Percentiles rank a stretch among this genome's conserved stretches.
Evolutionary conservation across 2,329 filamentous ascomycete species (phyloP).

Genomic region (Stagonosporopsis rhizophila): DNA sequence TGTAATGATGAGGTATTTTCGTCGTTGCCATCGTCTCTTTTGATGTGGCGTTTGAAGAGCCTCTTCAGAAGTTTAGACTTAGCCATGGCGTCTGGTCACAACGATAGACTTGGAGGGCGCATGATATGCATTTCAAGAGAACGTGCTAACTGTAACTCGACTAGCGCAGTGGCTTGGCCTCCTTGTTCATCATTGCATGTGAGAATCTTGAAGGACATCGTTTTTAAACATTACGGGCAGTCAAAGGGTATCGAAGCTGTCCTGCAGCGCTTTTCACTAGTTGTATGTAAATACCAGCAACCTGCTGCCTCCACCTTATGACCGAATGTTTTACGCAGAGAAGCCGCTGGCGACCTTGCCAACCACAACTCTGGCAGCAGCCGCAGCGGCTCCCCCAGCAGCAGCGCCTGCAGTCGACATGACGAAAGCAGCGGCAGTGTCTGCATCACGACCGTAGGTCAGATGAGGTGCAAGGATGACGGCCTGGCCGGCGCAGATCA

Average conservation of each 20-base stretch:
- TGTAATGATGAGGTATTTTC: background rate
- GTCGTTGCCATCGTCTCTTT: background rate
- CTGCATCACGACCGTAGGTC: conserved; percentile 43
- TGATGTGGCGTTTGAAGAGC: background rate
- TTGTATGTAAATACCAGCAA: background rate
- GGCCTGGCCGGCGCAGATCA: conserved; percentile 43
- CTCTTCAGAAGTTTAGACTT: background rate
- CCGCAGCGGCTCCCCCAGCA: conserved; percentile 15
- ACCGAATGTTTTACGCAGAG: conserved; percentile 1
- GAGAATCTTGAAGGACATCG: background rate
- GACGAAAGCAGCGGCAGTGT: conserved; percentile 43
- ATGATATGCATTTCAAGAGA: background rate
- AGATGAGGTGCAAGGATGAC: conserved; percentile 45
- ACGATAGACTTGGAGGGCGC: background rate
- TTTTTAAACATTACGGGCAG: conserved; percentile 1
- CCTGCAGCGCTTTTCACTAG: conserved; percentile 12
- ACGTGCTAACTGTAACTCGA: background rate
- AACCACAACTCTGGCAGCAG: conserved; percentile 13
- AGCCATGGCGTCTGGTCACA: background rate
- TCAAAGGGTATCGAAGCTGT: conserved; percentile 5
- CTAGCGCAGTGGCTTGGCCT: background rate
- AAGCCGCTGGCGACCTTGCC: conserved; percentile 11
- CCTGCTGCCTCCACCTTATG: background rate
- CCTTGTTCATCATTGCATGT: conserved; percentile 5
- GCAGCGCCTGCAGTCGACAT: conserved; percentile 21